Percentiles rank a stretch among this genome's conserved stretches.
Evolutionary conservation across 805 yeast genomes (phyloP).

Genomic region (Nakazawaea populi): DNA sequence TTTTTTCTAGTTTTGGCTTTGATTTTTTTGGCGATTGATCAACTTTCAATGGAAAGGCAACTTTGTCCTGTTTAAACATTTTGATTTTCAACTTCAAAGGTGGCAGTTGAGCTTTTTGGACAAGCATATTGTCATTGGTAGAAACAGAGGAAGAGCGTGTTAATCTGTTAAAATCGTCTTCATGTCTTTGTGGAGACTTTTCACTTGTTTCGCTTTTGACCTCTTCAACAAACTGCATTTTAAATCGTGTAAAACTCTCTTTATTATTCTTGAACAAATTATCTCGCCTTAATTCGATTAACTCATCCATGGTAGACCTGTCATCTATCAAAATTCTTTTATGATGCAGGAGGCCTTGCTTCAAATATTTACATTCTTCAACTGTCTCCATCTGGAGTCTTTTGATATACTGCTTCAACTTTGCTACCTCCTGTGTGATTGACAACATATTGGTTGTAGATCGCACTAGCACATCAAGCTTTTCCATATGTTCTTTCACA

Average conservation of each 20-base stretch:
- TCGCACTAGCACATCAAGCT: slow-evolving; percentile 5
- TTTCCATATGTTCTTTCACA: slow-evolving; percentile 14
- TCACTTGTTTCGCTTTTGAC: background rate
- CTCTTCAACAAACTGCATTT: slow-evolving; percentile 13
- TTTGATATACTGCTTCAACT: slow-evolving; percentile 11
- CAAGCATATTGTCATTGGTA: too few relatives aligned
- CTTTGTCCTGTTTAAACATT: background rate
- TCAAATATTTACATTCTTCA: slow-evolving; percentile 20
- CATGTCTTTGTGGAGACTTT: background rate
- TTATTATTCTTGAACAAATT: slow-evolving; percentile 15
- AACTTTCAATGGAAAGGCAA: slow-evolving; percentile 6
- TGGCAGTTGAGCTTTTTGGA: background rate
- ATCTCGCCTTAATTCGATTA: slow-evolving; percentile 12
- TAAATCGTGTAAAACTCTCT: slow-evolving; percentile 19
- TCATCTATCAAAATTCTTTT: slow-evolving; percentile 19
- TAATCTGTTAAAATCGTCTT: background rate
- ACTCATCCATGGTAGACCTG: slow-evolving; percentile 16
- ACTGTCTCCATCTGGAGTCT: slow-evolving; percentile 15
- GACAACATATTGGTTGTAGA: background rate
- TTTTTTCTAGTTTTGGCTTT: slow-evolving; percentile 13
- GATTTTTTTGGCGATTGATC: slow-evolving; percentile 13
- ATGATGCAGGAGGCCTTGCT: slow-evolving; percentile 17
- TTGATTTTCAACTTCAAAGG: background rate
- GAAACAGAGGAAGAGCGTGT: background rate
- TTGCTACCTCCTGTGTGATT: slow-evolving; percentile 5